Percentiles rank a stretch among this genome's conserved stretches.
Conservation (phyloP, 257 asterid species). For the Thymus quinquecostatus region DNA sequence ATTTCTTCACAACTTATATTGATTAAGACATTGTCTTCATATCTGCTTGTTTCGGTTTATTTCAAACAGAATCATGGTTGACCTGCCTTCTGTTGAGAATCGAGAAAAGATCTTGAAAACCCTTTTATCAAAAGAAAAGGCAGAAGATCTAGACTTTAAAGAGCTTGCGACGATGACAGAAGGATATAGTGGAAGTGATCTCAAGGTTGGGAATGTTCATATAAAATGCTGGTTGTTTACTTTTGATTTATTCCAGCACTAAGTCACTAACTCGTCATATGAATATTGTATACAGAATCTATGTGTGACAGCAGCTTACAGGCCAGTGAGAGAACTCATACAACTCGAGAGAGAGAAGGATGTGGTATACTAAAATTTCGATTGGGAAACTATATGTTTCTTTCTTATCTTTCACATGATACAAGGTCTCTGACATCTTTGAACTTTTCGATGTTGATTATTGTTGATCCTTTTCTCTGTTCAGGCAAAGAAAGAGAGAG, state of each 20-base stretch:
- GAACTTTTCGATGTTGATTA: background rate
- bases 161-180: conserved; percentile 87
- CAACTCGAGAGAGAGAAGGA: conserved; percentile 76
- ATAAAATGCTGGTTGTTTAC: background rate
- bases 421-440: background rate
- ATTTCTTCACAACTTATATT: background rate
- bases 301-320: conserved; percentile 89
- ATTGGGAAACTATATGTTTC: conserved; percentile 25
- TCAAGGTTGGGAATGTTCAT: conserved; percentile 65
- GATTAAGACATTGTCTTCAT: background rate
- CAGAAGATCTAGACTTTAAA: conserved; percentile 73
- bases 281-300: conserved; percentile 65
- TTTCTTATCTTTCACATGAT: background rate
- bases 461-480: conserved; percentile 22
- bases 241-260: background rate
- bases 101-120: conserved; percentile 92
- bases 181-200: conserved; percentile 98
- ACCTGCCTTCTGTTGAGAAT: conserved; percentile 79
- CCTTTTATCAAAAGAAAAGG: conserved; percentile 81
- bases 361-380: conserved; percentile 45
- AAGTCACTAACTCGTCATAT: conserved; percentile 33
- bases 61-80: conserved; percentile 86
- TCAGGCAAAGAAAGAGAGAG: conserved; percentile 60
- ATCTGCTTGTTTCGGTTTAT: conserved; percentile 25
- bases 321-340: conserved; percentile 88